Evolutionary conservation across 2,329 filamentous ascomycete genomes (phyloP), one percentile per base, ranked within the genome.

Genomic region (Trichoderma endophyticum): DNA sequence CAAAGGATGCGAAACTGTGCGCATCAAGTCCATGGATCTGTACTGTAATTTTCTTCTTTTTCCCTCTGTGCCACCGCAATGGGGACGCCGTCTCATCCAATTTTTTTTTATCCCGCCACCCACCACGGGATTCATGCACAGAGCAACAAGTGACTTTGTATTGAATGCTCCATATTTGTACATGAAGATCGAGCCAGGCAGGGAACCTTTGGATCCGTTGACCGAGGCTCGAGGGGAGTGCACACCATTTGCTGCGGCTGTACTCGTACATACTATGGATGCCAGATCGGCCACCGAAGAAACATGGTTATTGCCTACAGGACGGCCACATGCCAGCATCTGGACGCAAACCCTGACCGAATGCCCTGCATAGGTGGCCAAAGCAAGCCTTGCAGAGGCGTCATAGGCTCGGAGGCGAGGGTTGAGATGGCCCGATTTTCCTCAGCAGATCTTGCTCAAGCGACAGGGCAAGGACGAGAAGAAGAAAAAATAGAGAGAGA

Each of bases 381-480:
- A 6, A 26, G 14, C 36, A 34, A 43, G 26, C 54, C 64, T 56
- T 56, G 64, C 32, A 59, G 64, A 28, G 21, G 9, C 32, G 48
- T 57, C 51, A 26, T 26, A 30, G 61, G 26, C 61, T 21, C 48
- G 2, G 30, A 56, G 43, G 48, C 63, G 63, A 66, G 43, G 65
- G 56, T n/a, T 15, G 36, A 26, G 24, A 69, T 69, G 66, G 66
- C 36, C 66, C 66, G 66, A 69, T 69, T 59, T 69, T 57, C 56
- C 56, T 26, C 56, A 69, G 66, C 36, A 69, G 56, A 69, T 69
- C 64, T 28, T 67, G 51, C 32, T 64, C 61, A 64, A 18, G 15
- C 18, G 18, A 51, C 26, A 18, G 64, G 24, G 11, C 51, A 67
- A n/a, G 24, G 12, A 3, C 15, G n/a, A 7, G 21, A 34, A 30